Percentiles rank a stretch among this genome's conserved stretches.
phyloP scores from a whole-genome alignment of 768 basidiomycete genomes.

The Amanita subjunquillea region DNA sequence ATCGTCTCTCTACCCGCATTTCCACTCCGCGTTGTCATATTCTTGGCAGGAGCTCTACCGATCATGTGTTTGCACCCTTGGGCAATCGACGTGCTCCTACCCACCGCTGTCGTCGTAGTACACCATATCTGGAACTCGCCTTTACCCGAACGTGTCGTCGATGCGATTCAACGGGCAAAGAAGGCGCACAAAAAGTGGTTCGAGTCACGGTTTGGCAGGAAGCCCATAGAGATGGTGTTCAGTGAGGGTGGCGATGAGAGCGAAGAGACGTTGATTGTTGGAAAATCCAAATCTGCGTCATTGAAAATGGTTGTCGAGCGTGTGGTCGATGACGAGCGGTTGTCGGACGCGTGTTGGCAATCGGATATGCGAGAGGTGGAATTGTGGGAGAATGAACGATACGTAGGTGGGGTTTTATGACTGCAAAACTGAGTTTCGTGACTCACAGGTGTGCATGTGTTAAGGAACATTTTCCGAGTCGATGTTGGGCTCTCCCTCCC shows the following conservation, averaged over 20 bases:
- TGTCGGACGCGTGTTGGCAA: conserved; percentile 55
- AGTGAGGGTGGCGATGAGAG: not conserved
- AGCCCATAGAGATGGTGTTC: not conserved
- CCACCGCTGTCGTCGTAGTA: not conserved
- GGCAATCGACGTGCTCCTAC: not conserved
- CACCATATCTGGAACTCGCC: not conserved
- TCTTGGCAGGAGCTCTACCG: conserved; percentile 38
- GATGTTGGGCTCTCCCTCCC: not conserved
- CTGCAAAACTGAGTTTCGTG: not conserved
- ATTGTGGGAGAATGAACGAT: conserved; percentile 76
- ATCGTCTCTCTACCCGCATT: conserved; percentile 35
- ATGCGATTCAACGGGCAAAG: not conserved
- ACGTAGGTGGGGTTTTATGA: not conserved
- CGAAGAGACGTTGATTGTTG: not conserved
- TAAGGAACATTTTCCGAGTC: not conserved
- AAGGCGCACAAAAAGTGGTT: not conserved
- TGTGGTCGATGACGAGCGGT: conserved; percentile 52
- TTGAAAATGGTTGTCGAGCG: conserved; percentile 22
- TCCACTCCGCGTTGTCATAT: conserved; percentile 35
- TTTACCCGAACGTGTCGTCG: not conserved
- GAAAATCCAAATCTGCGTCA: conserved; percentile 6
- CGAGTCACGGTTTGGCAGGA: not conserved
- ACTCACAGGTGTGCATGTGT: not conserved
- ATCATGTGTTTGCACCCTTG: conserved; percentile 19
- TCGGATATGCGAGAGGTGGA: conserved; percentile 60